A percentile compares a stretch with the other conserved stretches of the same genome.
phyloP scores from a whole-genome alignment of 192 early-diverging fungal genomes.

The Geranomyces michiganensis region DNA sequence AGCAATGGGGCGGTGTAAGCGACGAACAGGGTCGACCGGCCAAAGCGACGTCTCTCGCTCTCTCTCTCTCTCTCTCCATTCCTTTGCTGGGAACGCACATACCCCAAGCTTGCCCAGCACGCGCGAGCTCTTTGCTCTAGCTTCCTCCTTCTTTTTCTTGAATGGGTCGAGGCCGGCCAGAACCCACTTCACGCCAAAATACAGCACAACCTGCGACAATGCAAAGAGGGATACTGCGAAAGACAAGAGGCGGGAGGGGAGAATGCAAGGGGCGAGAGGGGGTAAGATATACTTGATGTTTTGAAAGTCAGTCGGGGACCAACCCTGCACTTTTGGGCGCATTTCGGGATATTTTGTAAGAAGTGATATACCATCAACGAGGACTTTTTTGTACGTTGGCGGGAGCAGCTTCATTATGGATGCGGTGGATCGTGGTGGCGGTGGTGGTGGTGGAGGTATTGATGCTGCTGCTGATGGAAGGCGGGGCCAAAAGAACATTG shows the following conservation, averaged over 20 bases:
- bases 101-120: conserved; percentile 73
- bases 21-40: too few species aligned
- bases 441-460: too few species aligned
- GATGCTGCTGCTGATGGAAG: too few species aligned
- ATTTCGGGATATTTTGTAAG: neutral
- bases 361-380: conserved; percentile 20
- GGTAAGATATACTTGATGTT: neutral
- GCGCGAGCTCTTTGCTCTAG: conserved; percentile 74
- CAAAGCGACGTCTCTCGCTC: neutral
- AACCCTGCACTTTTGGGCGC: too few species aligned
- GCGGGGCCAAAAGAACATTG: too few species aligned
- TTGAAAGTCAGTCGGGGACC: too few species aligned
- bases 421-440: too few species aligned
- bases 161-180: conserved; percentile 74
- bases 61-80: neutral
- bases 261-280: neutral
- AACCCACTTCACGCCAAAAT: conserved; percentile 78
- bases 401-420: neutral
- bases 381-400: conserved; percentile 24
- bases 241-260: neutral
- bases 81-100: conserved; percentile 18
- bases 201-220: conserved; percentile 82
- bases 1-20: too few species aligned
- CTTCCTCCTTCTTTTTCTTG: conserved; percentile 71
- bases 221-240: conserved; percentile 75